phyloP scores from a whole-genome alignment of 2,329 filamentous ascomycete genomes.

The Ilyonectria mors-panacis region DNA sequence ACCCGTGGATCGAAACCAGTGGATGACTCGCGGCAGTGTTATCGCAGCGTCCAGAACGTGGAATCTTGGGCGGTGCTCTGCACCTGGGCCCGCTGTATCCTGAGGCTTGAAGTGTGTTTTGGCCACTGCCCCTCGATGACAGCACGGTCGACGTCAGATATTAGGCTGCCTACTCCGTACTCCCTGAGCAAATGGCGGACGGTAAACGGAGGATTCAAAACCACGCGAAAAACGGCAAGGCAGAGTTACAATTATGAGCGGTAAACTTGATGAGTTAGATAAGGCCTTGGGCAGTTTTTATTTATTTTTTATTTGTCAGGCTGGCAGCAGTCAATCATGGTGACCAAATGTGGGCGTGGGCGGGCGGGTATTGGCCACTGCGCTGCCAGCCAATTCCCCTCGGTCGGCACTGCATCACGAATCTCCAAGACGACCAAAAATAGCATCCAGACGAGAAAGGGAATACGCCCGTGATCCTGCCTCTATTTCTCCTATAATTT shows the following conservation, averaged over 20 bases:
- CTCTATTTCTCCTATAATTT: conserved; percentile 52
- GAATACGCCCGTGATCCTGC: conserved; percentile 42
- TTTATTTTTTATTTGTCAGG: conserved; percentile 14
- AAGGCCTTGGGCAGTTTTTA: neutral
- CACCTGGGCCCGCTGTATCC: conserved; percentile 38
- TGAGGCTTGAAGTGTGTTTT: conserved; percentile 42
- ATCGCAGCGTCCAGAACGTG: conserved; percentile 15
- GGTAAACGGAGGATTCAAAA: conserved; percentile 6
- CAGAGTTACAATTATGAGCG: neutral
- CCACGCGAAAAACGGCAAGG: conserved; percentile 4
- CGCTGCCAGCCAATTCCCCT: conserved; percentile 1
- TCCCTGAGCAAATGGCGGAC: neutral
- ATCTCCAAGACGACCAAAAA: conserved; percentile 7
- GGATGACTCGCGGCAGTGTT: conserved; percentile 13
- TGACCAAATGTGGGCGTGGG: neutral
- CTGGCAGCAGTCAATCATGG: neutral
- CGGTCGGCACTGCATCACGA: conserved; percentile 27
- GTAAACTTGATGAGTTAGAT: conserved; percentile 19
- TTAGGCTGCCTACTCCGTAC: conserved; percentile 12
- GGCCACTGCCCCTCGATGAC: conserved; percentile 43
- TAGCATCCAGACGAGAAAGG: conserved; percentile 26
- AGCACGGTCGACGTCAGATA: conserved; percentile 40
- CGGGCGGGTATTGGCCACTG: conserved; percentile 7
- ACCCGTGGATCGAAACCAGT: conserved; percentile 11
- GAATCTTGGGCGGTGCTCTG: conserved; percentile 20